Evolutionary conservation across 805 yeast genomes (phyloP).

Genomic region (Candida incommunis): DNA sequence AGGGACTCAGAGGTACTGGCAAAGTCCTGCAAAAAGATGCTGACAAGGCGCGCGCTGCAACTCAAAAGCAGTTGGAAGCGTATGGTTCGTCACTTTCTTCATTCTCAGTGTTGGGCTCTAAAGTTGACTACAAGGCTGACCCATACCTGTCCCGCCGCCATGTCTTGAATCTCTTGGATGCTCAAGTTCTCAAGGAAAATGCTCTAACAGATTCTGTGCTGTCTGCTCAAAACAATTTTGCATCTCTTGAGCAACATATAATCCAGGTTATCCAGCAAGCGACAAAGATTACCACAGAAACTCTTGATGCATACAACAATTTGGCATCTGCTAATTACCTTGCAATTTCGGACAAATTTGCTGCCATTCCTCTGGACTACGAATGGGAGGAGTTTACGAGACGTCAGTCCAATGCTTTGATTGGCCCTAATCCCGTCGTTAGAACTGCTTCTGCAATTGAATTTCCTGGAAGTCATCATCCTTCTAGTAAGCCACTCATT

Average conservation of each 20-base stretch:
- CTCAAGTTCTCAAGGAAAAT: slow-evolving; percentile 34
- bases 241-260: slow-evolving; percentile 30
- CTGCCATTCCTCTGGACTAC: slow-evolving; percentile 22
- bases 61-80: slow-evolving; percentile 27
- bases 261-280: slow-evolving; percentile 28
- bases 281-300: slow-evolving; percentile 19
- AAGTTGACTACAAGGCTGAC: slow-evolving; percentile 27
- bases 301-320: slow-evolving; percentile 20
- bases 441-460: slow-evolving; percentile 24
- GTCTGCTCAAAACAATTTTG: slow-evolving; percentile 27
- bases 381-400: slow-evolving; percentile 33
- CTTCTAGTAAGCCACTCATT: slow-evolving; percentile 29
- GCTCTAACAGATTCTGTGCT: slow-evolving; percentile 30
- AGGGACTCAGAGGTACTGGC: slow-evolving; percentile 24
- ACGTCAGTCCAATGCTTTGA: slow-evolving; percentile 21
- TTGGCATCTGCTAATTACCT: slow-evolving; percentile 18
- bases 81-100: slow-evolving; percentile 23
- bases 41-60: slow-evolving; percentile 20
- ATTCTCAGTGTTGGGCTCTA: slow-evolving; percentile 16
- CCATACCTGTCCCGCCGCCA: slow-evolving; percentile 32
- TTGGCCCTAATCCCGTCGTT: slow-evolving; percentile 22
- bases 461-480: slow-evolving; percentile 28
- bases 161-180: slow-evolving; percentile 23
- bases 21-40: slow-evolving; percentile 25
- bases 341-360: slow-evolving; percentile 20